A percentile compares a stretch with the other conserved stretches of the same genome.
Conservation (phyloP, 257 asterid species). For the Nicotiana paniculata region DNA sequence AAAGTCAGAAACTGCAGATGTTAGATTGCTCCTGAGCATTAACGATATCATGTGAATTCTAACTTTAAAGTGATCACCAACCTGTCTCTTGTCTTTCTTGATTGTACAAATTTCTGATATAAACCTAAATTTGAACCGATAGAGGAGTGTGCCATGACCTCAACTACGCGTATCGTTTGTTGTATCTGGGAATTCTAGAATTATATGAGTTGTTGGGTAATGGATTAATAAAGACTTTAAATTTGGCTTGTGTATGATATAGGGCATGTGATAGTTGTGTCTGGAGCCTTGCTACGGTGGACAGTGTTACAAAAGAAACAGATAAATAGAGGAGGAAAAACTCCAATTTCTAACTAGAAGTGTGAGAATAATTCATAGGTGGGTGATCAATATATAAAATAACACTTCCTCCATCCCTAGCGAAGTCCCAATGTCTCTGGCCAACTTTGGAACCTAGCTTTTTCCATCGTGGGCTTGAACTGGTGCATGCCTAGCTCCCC, state of each 20-base stretch:
- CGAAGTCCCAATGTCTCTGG: too few relatives aligned
- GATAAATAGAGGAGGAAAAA: neutral
- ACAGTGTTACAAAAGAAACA: neutral
- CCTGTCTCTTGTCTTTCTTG: neutral
- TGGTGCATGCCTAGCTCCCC: too few relatives aligned
- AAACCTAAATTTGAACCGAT: neutral
- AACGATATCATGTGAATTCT: neutral
- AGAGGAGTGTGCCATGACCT: neutral
- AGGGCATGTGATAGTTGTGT: neutral
- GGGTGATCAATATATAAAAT: neutral
- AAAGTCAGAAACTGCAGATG: neutral
- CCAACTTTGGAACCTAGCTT: too few relatives aligned
- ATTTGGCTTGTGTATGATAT: neutral
- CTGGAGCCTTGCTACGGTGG: neutral
- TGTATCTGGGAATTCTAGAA: neutral
- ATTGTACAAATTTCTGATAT: neutral
- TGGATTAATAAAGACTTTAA: neutral
- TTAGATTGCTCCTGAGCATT: neutral
- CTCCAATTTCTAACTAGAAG: neutral
- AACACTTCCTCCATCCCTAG: neutral
- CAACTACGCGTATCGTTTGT: neutral
- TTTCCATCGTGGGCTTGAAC: too few relatives aligned
- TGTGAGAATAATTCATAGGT: neutral
- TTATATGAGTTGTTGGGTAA: neutral
- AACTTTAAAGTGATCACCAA: neutral